phyloP scores from a whole-genome alignment of 768 basidiomycete species.

The Psilocybe azurescens region DNA sequence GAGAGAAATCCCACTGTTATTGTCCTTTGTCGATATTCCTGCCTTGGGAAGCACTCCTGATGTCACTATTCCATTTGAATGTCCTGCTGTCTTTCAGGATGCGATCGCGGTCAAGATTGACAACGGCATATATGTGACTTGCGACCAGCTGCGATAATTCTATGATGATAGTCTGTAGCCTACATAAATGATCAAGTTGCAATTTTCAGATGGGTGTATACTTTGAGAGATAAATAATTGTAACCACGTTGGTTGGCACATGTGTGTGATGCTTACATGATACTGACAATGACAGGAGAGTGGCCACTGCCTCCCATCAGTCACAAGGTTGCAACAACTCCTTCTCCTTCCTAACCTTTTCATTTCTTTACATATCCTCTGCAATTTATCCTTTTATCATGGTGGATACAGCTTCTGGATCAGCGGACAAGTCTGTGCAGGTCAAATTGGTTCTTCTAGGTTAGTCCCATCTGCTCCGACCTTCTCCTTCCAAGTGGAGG shows the following conservation, averaged over 20 bases:
- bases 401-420: constrained; percentile 77
- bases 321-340: constrained; percentile 19
- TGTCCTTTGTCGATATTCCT: neutral
- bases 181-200: no score
- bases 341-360: constrained; percentile 8
- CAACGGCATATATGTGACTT: constrained; percentile 46
- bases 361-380: constrained; percentile 5
- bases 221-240: no score
- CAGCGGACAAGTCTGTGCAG: constrained; percentile 90
- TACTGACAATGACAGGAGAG: constrained; percentile 26
- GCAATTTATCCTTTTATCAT: constrained; percentile 40
- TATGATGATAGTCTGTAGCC: no score
- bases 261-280: constrained; percentile 14
- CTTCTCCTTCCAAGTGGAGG: constrained; percentile 2
- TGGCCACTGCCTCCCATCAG: constrained; percentile 18
- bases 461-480: constrained; percentile 32
- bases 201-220: no score
- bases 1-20: constrained; percentile 9
- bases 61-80: constrained; percentile 32
- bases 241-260: no score
- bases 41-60: neutral
- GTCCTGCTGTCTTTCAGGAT: constrained; percentile 42
- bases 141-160: constrained; percentile 45
- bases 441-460: constrained; percentile 98
- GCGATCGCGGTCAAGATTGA: constrained; percentile 43